These are phyloP conservation scores for Heterobasidion irregulare DNA, from an alignment of 1,284 basidiomycete genomes.

Conservation along the genomic window DNA sequence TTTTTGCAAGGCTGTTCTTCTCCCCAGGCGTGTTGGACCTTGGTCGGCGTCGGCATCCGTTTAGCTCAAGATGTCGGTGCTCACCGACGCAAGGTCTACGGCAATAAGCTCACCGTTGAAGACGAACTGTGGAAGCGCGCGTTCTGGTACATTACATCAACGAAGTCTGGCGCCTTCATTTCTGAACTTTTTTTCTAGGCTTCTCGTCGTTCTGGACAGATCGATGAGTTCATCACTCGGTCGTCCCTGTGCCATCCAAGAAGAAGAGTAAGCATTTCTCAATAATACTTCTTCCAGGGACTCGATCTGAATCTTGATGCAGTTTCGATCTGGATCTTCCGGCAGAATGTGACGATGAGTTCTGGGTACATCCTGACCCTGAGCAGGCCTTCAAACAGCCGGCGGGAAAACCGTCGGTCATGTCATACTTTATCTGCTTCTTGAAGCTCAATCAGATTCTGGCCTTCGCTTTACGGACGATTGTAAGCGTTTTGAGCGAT, in stretches of 20 bases:
- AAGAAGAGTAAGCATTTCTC: constrained; percentile 63
- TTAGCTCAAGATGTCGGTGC: constrained; percentile 37
- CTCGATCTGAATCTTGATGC: not conserved
- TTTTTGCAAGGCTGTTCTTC: constrained; percentile 38
- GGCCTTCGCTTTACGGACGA: constrained; percentile 45
- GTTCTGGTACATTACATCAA: constrained; percentile 52
- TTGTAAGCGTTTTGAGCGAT: constrained; percentile 24
- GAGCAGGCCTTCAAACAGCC: constrained; percentile 39
- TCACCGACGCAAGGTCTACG: constrained; percentile 28
- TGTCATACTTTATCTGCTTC: constrained; percentile 42
- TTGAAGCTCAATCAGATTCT: constrained; percentile 53
- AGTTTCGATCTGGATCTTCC: constrained; percentile 58
- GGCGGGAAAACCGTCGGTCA: constrained; percentile 29
- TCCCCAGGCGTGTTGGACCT: constrained; percentile 44
- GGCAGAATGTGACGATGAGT: constrained; percentile 56
- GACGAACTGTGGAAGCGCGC: constrained; percentile 53
- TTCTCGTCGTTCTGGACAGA: constrained; percentile 56
- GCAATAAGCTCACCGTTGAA: constrained; percentile 22
- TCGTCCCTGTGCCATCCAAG: constrained; percentile 75
- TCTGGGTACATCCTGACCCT: constrained; percentile 39
- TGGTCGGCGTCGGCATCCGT: constrained; percentile 45
- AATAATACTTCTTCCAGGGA: not conserved
- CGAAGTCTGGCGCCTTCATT: not conserved
- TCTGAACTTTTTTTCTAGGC: constrained; percentile 28
- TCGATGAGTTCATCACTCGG: constrained; percentile 65